Evolutionary conservation across 768 basidiomycete genomes (phyloP), one percentile per base, ranked within the genome.

Genomic region (Collybia sordida): DNA sequence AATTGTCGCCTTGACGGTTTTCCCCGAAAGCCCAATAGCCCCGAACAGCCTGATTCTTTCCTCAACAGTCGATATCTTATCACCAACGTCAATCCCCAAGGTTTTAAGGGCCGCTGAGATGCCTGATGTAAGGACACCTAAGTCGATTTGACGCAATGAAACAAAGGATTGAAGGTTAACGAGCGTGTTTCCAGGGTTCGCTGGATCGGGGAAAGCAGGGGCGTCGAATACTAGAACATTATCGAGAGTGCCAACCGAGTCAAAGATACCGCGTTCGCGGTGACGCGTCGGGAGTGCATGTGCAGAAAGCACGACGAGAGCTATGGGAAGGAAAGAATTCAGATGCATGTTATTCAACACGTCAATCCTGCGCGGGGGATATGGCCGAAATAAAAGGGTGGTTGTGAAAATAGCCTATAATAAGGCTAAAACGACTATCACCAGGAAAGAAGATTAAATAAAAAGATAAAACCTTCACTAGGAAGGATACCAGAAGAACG

Each of bases 191-290:
- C 52, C 59, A 0, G 64, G 54, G 35, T 73, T 64, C 34, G 58
- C 44, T 4, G 70, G 67, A 49, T 72, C 69, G 6, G 68, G 63
- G 43, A 72, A 73, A 2, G 70, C 72, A 5, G 70, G 67, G 2
- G 71, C 69, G 45, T 75, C 72, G 51, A 74, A 70, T 14, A 74
- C 60, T 23, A 74, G 57, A 31, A 72, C 60, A 35, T 68, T 60
- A 54, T 74, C 68, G 14, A 67, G 50, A 17, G 64, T 12, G 28
- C 56, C 56, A 17, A 64, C 50, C 4, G 60, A 55, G 46, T 55
- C 51, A 14, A 58, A 45, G 19, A 59, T 27, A 11, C 58, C 52
- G 22, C 58, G 58, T 15, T 53, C 48, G 27, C 14, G 31, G 31
- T 31, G 31, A 31, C 4, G 31, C 6, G 54, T 36, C 6, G 56